Conservation (phyloP, 805 yeast species). For the Sungouiozyma intestinalis region DNA sequence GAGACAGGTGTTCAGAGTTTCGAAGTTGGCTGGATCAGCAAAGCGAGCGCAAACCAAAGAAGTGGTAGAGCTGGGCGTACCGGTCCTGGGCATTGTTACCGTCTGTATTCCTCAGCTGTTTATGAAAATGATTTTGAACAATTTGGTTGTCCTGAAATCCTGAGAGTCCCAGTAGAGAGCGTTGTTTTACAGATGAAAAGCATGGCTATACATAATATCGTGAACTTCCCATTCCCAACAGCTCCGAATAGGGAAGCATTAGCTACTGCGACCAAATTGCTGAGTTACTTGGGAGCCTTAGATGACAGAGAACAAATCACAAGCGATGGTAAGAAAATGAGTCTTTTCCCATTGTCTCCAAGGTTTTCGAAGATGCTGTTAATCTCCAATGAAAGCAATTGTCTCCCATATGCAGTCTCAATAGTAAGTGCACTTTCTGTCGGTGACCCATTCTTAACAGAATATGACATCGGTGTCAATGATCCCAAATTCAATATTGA, state of each 20-base stretch:
- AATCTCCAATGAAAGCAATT: conserved; percentile 76
- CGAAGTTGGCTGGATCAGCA: conserved; percentile 83
- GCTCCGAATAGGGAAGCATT: conserved; percentile 64
- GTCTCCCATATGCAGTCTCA: conserved; percentile 83
- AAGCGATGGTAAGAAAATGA: conserved; percentile 73
- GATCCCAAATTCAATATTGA: conserved; percentile 7
- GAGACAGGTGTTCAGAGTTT: conserved; percentile 87
- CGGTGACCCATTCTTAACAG: conserved; percentile 79
- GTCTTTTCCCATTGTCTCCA: conserved; percentile 87
- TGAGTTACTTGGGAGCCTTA: conserved; percentile 72
- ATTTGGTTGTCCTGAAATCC: conserved; percentile 81
- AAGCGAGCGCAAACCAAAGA: conserved; percentile 93
- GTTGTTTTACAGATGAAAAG: conserved; percentile 92
- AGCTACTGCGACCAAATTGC: conserved; percentile 52
- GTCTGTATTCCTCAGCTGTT: conserved; percentile 88
- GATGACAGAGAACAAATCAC: conserved; percentile 47
- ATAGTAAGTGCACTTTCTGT: conserved; percentile 87
- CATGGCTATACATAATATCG: conserved; percentile 87
- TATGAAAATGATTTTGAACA: conserved; percentile 76
- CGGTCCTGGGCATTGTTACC: conserved; percentile 96
- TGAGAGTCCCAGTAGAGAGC: conserved; percentile 93
- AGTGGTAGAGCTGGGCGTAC: conserved; percentile 97
- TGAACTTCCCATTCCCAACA: conserved; percentile 93
- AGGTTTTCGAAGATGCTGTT: conserved; percentile 84
- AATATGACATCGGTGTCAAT: conserved; percentile 58